Conservation (phyloP, 1,284 basidiomycete genomes). For the Malassezia equina region DNA sequence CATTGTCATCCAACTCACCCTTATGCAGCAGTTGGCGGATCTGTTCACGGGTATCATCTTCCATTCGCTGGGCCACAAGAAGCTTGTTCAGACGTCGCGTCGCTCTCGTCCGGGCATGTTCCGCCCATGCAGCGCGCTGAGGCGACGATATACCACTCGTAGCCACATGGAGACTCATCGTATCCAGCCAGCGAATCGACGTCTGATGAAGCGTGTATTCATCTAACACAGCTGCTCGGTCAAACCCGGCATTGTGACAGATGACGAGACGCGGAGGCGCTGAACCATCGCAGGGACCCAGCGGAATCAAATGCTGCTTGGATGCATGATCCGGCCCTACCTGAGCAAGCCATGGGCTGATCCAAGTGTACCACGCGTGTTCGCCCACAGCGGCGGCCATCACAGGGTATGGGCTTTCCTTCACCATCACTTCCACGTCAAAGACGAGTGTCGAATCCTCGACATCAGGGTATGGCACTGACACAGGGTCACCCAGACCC, state of each 20-base stretch:
- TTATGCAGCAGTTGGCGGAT: slow-evolving; percentile 14
- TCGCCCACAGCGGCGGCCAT: slow-evolving; percentile 79
- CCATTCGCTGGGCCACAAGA: slow-evolving; percentile 30
- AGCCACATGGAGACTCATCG: slow-evolving; percentile 87
- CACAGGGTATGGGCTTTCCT: slow-evolving; percentile 68
- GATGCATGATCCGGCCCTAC: slow-evolving; percentile 52
- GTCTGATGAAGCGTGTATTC: slow-evolving; percentile 70
- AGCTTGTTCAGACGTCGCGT: slow-evolving; percentile 52
- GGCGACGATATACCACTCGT: slow-evolving; percentile 88
- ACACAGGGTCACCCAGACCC: slow-evolving; percentile 29
- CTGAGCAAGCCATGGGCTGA: slow-evolving; percentile 80
- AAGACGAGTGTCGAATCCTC: slow-evolving; percentile 71
- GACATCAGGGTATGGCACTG: slow-evolving; percentile 47
- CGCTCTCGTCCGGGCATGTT: slow-evolving; percentile 59
- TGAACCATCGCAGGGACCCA: slow-evolving; percentile 50
- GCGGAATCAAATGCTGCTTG: slow-evolving; percentile 64
- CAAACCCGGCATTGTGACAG: slow-evolving; percentile 92
- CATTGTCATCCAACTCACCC: slow-evolving; percentile 45
- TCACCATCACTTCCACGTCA: slow-evolving; percentile 88
- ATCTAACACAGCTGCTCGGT: slow-evolving; percentile 70
- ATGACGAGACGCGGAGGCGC: slow-evolving; percentile 61
- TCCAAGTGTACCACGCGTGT: slow-evolving; percentile 88
- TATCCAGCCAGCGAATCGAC: slow-evolving; percentile 77
- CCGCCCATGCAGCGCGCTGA: slow-evolving; percentile 85
- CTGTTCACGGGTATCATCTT: slow-evolving; percentile 41